These are phyloP conservation scores for Mayamaea pseudoterrestris DNA, from an alignment of 108 stramenopile genomes.

Conservation along the genomic window DNA sequence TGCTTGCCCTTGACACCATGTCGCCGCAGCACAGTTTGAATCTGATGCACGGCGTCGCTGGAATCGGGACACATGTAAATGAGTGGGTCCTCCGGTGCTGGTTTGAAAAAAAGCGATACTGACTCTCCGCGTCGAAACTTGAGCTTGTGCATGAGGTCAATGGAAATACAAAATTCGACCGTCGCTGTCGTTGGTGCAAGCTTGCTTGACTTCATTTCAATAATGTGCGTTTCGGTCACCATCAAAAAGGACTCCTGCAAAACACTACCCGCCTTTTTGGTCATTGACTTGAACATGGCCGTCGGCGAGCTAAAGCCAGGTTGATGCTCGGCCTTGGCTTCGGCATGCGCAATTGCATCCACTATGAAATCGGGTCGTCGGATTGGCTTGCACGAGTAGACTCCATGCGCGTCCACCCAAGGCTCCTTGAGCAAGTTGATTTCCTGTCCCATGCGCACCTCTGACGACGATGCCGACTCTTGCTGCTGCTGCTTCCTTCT, in stretches of 20 bases:
- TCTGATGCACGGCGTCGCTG: slow-evolving; percentile 72
- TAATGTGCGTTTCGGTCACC: slow-evolving; percentile 73
- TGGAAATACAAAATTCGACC: slow-evolving; percentile 64
- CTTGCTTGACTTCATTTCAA: slow-evolving; percentile 71
- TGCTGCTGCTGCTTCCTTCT: slow-evolving; percentile 13
- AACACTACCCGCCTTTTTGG: slow-evolving; percentile 65
- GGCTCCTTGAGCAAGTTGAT: slow-evolving; percentile 74
- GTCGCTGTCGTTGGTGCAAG: slow-evolving; percentile 62
- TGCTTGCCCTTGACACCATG: slow-evolving; percentile 88
- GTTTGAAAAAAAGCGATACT: slow-evolving; percentile 79
- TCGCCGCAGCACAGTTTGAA: slow-evolving; percentile 73
- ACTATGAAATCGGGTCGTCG: slow-evolving; percentile 67
- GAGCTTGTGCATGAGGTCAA: slow-evolving; percentile 67
- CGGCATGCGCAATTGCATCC: slow-evolving; percentile 39
- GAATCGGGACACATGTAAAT: slow-evolving; percentile 85
- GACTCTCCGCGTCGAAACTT: slow-evolving; percentile 82
- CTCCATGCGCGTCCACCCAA: slow-evolving; percentile 71
- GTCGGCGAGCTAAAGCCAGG: slow-evolving; percentile 31
- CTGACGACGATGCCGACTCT: slow-evolving; percentile 14
- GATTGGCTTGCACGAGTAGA: slow-evolving; percentile 79
- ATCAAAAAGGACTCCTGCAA: slow-evolving; percentile 83
- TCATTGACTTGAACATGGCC: slow-evolving; percentile 68
- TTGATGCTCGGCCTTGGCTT: slow-evolving; percentile 18
- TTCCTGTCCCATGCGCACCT: slow-evolving; percentile 71
- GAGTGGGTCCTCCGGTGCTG: slow-evolving; percentile 71